Evolutionary conservation across 2,329 filamentous ascomycete species (phyloP), one percentile per base, ranked within the genome.

Genomic region (Ophidiomyces ophidiicola): DNA sequence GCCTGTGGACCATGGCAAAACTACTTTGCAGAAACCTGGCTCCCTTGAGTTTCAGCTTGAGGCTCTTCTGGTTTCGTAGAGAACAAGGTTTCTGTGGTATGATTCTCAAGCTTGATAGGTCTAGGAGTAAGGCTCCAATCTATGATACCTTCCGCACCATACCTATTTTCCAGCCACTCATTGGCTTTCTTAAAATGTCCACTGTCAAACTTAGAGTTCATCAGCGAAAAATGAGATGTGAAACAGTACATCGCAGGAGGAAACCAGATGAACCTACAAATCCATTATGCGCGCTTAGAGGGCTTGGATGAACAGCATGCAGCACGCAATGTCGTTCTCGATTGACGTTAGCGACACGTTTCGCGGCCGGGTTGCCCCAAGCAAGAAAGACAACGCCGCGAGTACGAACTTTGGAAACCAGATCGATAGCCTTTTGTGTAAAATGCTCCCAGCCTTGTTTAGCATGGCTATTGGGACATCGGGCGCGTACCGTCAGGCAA

Each of bases 341-440:
- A 54, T 90, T 80, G 37, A 96, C 70, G 49, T 77, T 80, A 29
- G 71, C 64, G 15, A 92, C 83, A 41, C 87, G 69, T 64, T 84
- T 82, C 41, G 78, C 81, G 0, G 90, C 90, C 1, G 85, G 83
- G 4, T 69, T 77, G 11, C 90, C 90, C 90, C 90, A 98, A 0
- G 88, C 88, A 60, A 98, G 66, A 56, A 94, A 98, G 3, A 94
- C 90, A 1, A 98, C 88, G 1, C 90, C 90, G 19, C 71, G 69
- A 0, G 74, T 78, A 31, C 86, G 73, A 50, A 81, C 78, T 54
- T 79, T 76, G 0, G 82, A 82, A 1, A 96, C 83, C 0, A 82
- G 72, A 48, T 96, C 86, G 46, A 98, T 92, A 29, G 90, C 80
- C 47, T 78, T 82, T 56, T 94, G 87, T 14, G 88, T 98, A 56